Percentiles rank a stretch among this genome's conserved stretches.
phyloP scores from a whole-genome alignment of 352 stramenopile species.

The Elongisporangium anandrum region DNA sequence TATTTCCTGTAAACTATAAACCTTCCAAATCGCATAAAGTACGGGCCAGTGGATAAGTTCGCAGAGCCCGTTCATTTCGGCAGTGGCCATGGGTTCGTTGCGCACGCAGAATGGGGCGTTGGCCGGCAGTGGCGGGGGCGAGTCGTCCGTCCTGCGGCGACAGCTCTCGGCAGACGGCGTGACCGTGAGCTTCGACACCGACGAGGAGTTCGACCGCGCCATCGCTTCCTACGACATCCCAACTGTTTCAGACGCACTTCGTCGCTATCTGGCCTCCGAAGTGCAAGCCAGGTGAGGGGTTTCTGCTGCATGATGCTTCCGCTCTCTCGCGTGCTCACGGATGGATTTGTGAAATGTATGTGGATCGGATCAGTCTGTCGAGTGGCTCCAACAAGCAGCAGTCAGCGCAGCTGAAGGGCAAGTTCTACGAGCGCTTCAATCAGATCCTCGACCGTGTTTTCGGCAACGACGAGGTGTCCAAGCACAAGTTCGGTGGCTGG shows the following conservation, averaged over 20 bases:
- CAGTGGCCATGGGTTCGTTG: constrained; percentile 1
- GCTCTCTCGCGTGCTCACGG: background rate
- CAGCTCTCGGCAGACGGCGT: constrained; percentile 9
- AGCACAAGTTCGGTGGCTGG: constrained; percentile 77
- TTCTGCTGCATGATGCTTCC: background rate
- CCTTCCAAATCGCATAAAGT: background rate
- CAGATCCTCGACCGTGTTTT: constrained; percentile 80
- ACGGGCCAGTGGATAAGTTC: background rate
- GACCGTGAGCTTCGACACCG: constrained; percentile 49
- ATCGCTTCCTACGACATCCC: constrained; percentile 66
- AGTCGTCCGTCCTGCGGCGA: constrained; percentile 9
- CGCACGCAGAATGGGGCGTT: background rate
- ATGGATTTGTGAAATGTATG: background rate
- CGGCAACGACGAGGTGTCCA: constrained; percentile 66
- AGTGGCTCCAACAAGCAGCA: constrained; percentile 61
- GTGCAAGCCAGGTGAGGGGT: constrained; percentile 50
- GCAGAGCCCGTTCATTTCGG: background rate
- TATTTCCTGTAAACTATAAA: background rate
- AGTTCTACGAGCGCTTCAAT: constrained; percentile 87
- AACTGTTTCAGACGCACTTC: constrained; percentile 49
- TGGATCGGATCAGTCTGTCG: constrained; percentile 19
- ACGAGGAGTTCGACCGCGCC: constrained; percentile 67
- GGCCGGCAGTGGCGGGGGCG: too few species aligned
- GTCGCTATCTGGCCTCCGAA: constrained; percentile 64
- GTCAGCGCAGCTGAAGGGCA: constrained; percentile 69